Percentiles rank a stretch among this genome's conserved stretches.
Evolutionary conservation across 2,329 filamentous ascomycete genomes (phyloP).

Genomic region (Hypomyces rosellus): DNA sequence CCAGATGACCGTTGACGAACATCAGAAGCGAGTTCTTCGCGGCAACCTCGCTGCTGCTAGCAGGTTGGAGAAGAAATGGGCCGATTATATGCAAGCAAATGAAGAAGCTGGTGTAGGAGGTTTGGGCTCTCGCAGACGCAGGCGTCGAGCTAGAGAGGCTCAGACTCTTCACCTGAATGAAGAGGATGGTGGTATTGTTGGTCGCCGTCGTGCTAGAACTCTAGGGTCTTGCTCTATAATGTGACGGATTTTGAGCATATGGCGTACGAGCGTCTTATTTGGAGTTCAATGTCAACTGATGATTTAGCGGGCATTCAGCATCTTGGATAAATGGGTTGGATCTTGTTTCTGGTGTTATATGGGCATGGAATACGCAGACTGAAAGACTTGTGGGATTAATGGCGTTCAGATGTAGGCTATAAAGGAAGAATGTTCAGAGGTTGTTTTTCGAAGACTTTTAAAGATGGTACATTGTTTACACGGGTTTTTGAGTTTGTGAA

Average conservation of each 20-base stretch:
- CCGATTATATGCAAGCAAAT: slow-evolving; percentile 85
- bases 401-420: no score
- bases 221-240: slow-evolving; percentile 57
- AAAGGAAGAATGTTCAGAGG: no score
- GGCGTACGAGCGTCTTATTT: neutral
- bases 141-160: slow-evolving; percentile 74
- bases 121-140: slow-evolving; percentile 59
- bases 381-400: no score
- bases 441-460: no score
- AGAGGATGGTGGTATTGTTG: slow-evolving; percentile 57
- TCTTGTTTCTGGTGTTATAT: no score
- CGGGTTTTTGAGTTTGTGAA: no score
- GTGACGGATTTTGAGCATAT: slow-evolving; percentile 36
- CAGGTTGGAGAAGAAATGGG: slow-evolving; percentile 85
- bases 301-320: no score
- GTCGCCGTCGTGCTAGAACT: slow-evolving; percentile 58
- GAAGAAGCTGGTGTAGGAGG: slow-evolving; percentile 73
- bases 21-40: slow-evolving; percentile 75
- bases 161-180: slow-evolving; percentile 75
- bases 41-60: slow-evolving; percentile 69
- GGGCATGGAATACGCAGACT: no score
- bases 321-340: no score
- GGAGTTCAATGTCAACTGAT: neutral
- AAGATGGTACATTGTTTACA: no score
- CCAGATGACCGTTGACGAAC: slow-evolving; percentile 91